Base-by-base conservation (phyloP, 129 eudicot species). In the Chrysanthemum lavandulifolium region DNA sequence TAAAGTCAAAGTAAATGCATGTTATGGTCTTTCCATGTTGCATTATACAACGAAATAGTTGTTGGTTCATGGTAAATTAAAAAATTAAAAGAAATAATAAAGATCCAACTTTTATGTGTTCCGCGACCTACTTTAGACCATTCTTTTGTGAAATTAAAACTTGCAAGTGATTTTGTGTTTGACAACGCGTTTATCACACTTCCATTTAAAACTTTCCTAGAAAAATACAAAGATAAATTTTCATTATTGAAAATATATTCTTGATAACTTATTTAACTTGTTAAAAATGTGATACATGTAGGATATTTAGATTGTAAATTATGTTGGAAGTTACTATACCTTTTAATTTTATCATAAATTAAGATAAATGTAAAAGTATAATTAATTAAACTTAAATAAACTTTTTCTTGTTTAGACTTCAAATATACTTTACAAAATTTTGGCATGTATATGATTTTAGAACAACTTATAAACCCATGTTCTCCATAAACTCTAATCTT, bases 61-160 rank as follows among this genome's bases (percentile, higher is more conserved):
- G 81, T 78, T 78, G 77, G 73, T 71, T 72, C 77, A 21, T 78
- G 77, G 72, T 63, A 47, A 25, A 54, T 71, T 40, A 69, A 69
- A 25, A 58, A 75, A 40, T 6, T 3, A 19, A 18, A 58, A 40
- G 18, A 31, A 33, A 36, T 45, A 10, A 56, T 14, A 56, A 67
- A 57, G 12, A 48, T 6, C 48, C 51, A 57, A 57, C 25, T 18
- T 60, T 10, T 31, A 76, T 50, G 62, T 31, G 48, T 47, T 40
- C 47, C 52, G 64, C 21, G 50, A 47, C 74, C 62, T 69, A 69
- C 5, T 33, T 77, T 77, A 68, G 72, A 78, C 76, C 59, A 21
- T 19, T 6, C 61, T 40, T 40, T 36, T 70, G 9, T 19, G 7
- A 50, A 10, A 11, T 62, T 50, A 50, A 15, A 15, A 15, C 12